Evolutionary conservation across 768 basidiomycete species (phyloP), one percentile per base, ranked within the genome.

Genomic region (Podaxis mareebaensis): DNA sequence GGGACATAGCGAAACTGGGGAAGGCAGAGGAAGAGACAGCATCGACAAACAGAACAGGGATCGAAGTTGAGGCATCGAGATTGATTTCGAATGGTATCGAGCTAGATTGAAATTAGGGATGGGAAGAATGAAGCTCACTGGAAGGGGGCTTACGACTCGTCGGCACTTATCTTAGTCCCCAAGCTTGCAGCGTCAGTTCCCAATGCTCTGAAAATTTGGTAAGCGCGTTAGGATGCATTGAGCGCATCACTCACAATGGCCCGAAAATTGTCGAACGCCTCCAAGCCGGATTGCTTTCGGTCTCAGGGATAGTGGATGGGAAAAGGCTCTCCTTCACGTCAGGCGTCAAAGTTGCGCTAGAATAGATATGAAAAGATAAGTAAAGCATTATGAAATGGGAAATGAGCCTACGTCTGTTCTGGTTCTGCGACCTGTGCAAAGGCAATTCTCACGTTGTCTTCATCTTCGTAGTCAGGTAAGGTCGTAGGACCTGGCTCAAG

Each of bases 251-350:
- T 67, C 60, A 88, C 88, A 88, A 70, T 58, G 86, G 85, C 22
- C 86, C 87, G 67, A 90, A 90, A 28, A 90, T 89, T 0, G 88
- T 89, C n/a, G 83, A 77, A 40, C 75, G 75, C 63, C 76, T 82
- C 75, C 83, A 85, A 7, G 70, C 68, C 3, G 62, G 58, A 22
- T 54, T 55, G 3, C 58, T 57, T 20, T 64, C 30, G 17, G 67
- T 48, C 11, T 66, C 62, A 38, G 65, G 53, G 36, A 69, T 64
- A 36, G 69, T 67, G 6, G 69, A 67, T 10, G 83, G 83, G 67
- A 84, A 83, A n/a, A 84, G 64, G 26, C 44, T 65, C 42, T 64
- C 62, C 24, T 54, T 60, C 3, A 61, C 63, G 15, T 33, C 13
- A 24, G 53, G 24, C 0, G 36, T 22, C 12, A 51, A 22, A 20